Evolutionary conservation across 306 rosid species (phyloP), one percentile per base, ranked within the genome.

Genomic region (Heteromeles arbutifolia): DNA sequence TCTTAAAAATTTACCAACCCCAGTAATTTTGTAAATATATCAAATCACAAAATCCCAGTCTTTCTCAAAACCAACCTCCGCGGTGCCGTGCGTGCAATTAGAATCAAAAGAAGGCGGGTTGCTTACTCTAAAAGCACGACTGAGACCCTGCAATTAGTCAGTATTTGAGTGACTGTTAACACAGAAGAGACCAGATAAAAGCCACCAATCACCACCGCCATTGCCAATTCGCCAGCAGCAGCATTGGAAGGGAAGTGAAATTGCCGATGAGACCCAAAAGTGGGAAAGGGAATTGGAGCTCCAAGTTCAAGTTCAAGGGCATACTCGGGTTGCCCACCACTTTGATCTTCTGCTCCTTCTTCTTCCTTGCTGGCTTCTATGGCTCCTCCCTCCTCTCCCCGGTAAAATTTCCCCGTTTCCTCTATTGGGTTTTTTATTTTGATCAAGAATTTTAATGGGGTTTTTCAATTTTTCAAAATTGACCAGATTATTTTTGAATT

Each of bases 291-390:
- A 80, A 81, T 59, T 85, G 82, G 82, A 82, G 77, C 81, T 79
- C 77, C 69, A 74, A 34, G 69, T 73, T 73, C 58, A 73, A 61
- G 70, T 45, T 73, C 79, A 85, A 65, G 70, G 54, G 86, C 77
- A 89, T 81, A 74, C 80, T 88, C 53, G 85, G 79, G 44, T 77
- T 83, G 37, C 87, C 84, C 65, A 79, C 77, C 21, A 80, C 87
- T 64, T 68, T 88, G 61, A 52, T 91, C 71, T 28, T 87, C 52
- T 89, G 97, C 84, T 70, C 79, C 77, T 86, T 84, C 83, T 92
- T 85, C 92, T 90, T 90, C 76, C 80, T 90, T 43, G 86, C 88
- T n/a, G 99, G 98, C 63, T 85, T 90, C 54, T 86, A 74, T 15
- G 90, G 84, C 78, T 88, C 92, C 34, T 34, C 70, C 78, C 79